Evolutionary conservation across 352 stramenopile genomes (phyloP), one percentile per base, ranked within the genome.

Genomic region (Phytophthora kernoviae): DNA sequence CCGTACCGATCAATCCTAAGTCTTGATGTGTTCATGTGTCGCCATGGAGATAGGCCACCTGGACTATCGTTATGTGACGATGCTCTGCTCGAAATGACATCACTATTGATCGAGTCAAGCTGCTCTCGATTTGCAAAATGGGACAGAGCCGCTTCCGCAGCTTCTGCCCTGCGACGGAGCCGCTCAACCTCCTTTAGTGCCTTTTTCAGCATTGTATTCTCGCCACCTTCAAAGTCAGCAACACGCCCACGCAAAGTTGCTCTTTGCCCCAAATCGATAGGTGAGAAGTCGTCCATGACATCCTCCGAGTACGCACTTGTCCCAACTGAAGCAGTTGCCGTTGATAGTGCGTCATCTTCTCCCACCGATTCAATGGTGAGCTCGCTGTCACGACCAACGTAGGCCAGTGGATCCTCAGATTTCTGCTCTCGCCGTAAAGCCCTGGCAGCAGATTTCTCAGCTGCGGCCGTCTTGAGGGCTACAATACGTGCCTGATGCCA

Each of bases 121-220:
- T 36, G 44, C 12, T 61, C 51, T 42, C 47, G 41, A 15, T 54
- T 36, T 45, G 63, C 42, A 61, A 68, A 65, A 47, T 77, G 68
- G 8, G 62, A 77, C 4, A 90, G 42, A 5, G 81, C 81, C 18
- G 81, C 78, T 66, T 90, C 81, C 30, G 81, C 81, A 17, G 65
- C 75, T 54, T 87, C 81, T 18, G 81, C 81, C n/a, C 81, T 75
- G 24, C 72, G 65, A 51, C 81, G 77, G 39, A 90, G 73, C 12
- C 73, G 58, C 32, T 90, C 79, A 17, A 90, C 46, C 43, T 88
- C 81, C 18, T 50, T 68, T 1, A 88, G 54, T 15, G 78, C 81
- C 26, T 77, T 77, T 11, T 75, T 71, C 2, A 85, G 59, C 76
- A 81, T 76, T n/a, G 48, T 50, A 41, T 76, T 74, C 4, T 76